phyloP scores from a whole-genome alignment of 306 rosid species.

The Dryas octopetala region DNA sequence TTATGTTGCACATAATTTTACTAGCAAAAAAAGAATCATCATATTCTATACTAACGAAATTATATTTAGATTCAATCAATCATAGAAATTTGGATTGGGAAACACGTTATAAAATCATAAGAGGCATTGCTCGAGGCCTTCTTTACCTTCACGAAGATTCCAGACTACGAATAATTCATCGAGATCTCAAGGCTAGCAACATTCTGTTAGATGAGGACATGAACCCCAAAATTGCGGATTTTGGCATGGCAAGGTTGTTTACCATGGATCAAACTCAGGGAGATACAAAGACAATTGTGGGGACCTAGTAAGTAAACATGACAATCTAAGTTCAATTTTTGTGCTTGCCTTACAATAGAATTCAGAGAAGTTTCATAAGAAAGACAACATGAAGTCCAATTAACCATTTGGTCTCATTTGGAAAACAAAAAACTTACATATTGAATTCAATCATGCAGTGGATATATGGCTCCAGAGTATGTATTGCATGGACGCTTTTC shows the following conservation, averaged over 20 bases:
- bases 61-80: not conserved
- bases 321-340: not conserved
- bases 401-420: too few relatives aligned
- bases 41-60: not conserved
- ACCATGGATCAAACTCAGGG: slow-evolving; percentile 3
- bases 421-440: too few relatives aligned
- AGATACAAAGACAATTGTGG: not conserved
- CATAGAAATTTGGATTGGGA: slow-evolving; percentile 1
- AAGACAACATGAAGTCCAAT: too few relatives aligned
- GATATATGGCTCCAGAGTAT: slow-evolving; percentile 38
- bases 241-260: slow-evolving; percentile 16
- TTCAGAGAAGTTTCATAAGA: not conserved
- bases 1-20: not conserved
- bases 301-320: slow-evolving; percentile 6
- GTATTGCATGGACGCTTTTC: slow-evolving; percentile 8
- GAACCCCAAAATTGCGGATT: slow-evolving; percentile 18
- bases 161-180: not conserved
- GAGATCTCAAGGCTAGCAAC: not conserved
- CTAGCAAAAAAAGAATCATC: too few relatives aligned
- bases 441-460: not conserved
- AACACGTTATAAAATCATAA: slow-evolving; percentile 14
- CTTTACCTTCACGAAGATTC: slow-evolving; percentile 19
- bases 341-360: too few relatives aligned
- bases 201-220: slow-evolving; percentile 10
- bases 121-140: slow-evolving; percentile 14